Conservation (phyloP, 352 stramenopile species). For the Globisporangium okanoganense region DNA sequence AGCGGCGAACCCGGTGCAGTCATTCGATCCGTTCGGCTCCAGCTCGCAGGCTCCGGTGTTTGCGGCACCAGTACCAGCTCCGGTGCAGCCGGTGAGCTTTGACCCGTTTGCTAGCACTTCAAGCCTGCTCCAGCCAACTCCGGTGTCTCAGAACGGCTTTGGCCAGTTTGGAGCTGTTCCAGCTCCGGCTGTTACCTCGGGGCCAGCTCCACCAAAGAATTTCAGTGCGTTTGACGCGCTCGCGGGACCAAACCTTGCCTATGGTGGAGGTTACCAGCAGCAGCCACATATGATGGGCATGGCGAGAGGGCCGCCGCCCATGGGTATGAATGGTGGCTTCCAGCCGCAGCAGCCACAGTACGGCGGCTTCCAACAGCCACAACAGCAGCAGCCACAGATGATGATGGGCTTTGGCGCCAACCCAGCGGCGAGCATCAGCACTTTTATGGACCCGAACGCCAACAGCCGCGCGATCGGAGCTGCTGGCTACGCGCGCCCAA, state of each 20-base stretch:
- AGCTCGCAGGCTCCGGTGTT: constrained; percentile 19
- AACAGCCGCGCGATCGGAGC: constrained; percentile 4
- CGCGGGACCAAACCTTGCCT: constrained; percentile 25
- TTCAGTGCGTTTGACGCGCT: constrained; percentile 67
- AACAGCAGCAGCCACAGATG: constrained; percentile 22
- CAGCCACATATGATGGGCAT: constrained; percentile 27
- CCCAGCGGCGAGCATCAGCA: constrained; percentile 38
- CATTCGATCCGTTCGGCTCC: constrained; percentile 29
- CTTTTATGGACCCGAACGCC: constrained; percentile 33
- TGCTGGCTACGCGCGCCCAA: constrained; percentile 1
- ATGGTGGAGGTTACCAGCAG: constrained; percentile 24
- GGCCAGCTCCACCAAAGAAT: constrained; percentile 27
- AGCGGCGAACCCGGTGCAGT: constrained; percentile 11
- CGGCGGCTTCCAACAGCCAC: constrained; percentile 6
- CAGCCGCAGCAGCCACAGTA: constrained; percentile 19
- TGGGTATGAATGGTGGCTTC: constrained; percentile 26
- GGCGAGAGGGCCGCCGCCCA: constrained; percentile 15
- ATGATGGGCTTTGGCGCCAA: constrained; percentile 25
- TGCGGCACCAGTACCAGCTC: constrained; percentile 13
- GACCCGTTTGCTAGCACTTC: constrained; percentile 3
- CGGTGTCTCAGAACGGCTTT: constrained; percentile 1
- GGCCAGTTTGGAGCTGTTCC: constrained; percentile 13
- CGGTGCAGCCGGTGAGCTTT: constrained; percentile 9
- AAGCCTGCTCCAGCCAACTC: neutral
- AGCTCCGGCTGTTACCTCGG: constrained; percentile 9